Evolutionary conservation across 805 yeast species (phyloP).

Genomic region (Hanseniaspora nectarophila): DNA sequence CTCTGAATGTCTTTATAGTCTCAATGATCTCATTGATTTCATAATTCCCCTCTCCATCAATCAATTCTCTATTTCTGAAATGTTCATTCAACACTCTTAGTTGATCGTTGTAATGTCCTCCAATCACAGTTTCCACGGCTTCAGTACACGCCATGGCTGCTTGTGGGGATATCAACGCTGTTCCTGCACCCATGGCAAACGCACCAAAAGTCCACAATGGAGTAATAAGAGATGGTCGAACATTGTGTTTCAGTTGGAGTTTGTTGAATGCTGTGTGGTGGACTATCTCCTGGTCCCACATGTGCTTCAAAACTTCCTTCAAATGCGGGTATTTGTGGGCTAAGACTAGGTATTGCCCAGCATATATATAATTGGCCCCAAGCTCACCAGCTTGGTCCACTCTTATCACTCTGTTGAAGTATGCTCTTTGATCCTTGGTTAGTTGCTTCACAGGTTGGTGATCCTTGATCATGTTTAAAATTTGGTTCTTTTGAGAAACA

Average conservation of each 20-base stretch:
- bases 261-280: conserved; percentile 78
- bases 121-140: conserved; percentile 96
- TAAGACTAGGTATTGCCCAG: conserved; percentile 75
- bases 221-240: conserved; percentile 81
- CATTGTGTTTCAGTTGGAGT: conserved; percentile 63
- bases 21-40: conserved; percentile 50
- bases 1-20: conserved; percentile 66
- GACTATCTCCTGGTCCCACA: conserved; percentile 97
- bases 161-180: conserved; percentile 78
- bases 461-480: conserved; percentile 6
- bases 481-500: conserved; percentile 1
- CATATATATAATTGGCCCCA: conserved; percentile 87
- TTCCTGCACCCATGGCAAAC: conserved; percentile 67
- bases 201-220: conserved; percentile 94
- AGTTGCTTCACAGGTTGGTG: conserved; percentile 22
- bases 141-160: conserved; percentile 99
- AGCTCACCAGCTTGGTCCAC: conserved; percentile 98
- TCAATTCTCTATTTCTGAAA: conserved; percentile 33
- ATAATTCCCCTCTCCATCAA: conserved; percentile 28
- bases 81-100: conserved; percentile 62
- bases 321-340: conserved; percentile 59
- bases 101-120: conserved; percentile 88
- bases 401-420: conserved; percentile 60
- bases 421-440: conserved; percentile 51
- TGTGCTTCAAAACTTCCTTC: conserved; percentile 71